These are phyloP conservation scores for Lenwebbia sp. DNA, from an alignment of 345 rosid species.

Conservation along the genomic window DNA sequence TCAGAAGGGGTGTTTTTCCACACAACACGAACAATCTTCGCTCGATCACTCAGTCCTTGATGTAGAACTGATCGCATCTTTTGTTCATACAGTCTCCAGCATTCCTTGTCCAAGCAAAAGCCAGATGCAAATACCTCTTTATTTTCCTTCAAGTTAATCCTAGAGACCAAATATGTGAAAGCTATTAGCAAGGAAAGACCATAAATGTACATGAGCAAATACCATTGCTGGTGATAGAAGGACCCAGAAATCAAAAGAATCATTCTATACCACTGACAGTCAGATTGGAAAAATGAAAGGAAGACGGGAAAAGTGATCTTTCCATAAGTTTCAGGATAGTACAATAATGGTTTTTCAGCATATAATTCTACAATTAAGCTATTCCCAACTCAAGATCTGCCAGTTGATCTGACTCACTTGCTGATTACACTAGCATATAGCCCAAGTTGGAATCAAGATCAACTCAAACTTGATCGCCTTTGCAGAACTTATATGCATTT, in stretches of 20 bases:
- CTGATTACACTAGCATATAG: background rate
- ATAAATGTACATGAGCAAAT: background rate
- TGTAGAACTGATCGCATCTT: slow-evolving; percentile 49
- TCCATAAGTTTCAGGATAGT: background rate
- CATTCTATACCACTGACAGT: background rate
- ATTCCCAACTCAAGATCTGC: background rate
- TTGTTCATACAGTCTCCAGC: slow-evolving; percentile 81
- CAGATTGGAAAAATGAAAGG: background rate
- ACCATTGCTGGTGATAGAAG: background rate
- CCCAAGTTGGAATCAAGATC: background rate
- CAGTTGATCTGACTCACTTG: background rate
- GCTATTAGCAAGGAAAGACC: background rate
- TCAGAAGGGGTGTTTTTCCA: slow-evolving; percentile 65
- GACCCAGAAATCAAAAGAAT: background rate
- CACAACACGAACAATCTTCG: slow-evolving; percentile 54
- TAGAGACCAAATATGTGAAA: slow-evolving; percentile 19
- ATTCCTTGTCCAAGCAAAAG: slow-evolving; percentile 82
- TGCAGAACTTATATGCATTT: background rate
- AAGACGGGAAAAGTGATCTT: background rate
- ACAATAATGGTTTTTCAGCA: background rate
- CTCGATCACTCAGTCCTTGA: slow-evolving; percentile 79
- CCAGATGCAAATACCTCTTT: slow-evolving; percentile 34
- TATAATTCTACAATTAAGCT: background rate
- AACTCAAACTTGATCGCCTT: background rate
- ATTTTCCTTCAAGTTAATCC: slow-evolving; percentile 60